Evolutionary conservation across 805 yeast species (phyloP).

Genomic region (Candida jianshihensis): DNA sequence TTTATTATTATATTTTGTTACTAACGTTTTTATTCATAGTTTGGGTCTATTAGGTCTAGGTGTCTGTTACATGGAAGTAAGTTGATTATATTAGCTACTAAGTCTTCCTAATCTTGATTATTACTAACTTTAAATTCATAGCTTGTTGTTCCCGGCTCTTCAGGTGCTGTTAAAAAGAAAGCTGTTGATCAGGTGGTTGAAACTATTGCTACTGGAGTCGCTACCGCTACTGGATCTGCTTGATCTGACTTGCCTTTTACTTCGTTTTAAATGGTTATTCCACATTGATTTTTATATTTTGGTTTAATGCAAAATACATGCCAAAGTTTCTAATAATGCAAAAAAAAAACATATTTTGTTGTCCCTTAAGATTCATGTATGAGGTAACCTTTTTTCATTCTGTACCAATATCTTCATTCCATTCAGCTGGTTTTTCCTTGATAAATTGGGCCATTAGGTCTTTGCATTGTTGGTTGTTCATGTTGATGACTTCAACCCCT

Average conservation of each 20-base stretch:
- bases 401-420: conserved; percentile 76
- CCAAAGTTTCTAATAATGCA: too few relatives aligned
- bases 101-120: not conserved
- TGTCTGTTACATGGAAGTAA: conserved; percentile 49
- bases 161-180: conserved; percentile 24
- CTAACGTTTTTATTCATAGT: conserved; percentile 23
- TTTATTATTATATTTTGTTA: not conserved
- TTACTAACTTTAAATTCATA: not conserved
- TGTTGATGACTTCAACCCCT: conserved; percentile 68
- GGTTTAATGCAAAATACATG: too few relatives aligned
- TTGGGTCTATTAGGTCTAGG: conserved; percentile 41
- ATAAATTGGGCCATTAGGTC: conserved; percentile 75
- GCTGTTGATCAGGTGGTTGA: conserved; percentile 18
- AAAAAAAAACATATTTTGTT: too few relatives aligned
- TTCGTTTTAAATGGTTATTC: too few relatives aligned
- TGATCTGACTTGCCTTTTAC: not conserved
- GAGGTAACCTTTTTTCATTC: conserved; percentile 22
- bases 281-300: too few relatives aligned
- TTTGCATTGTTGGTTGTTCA: conserved; percentile 55
- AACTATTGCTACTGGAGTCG: conserved; percentile 15
- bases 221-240: conserved; percentile 10
- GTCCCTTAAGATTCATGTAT: too few relatives aligned
- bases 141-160: conserved; percentile 13
- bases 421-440: conserved; percentile 64
- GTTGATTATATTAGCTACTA: conserved; percentile 19